These are phyloP conservation scores for Heterobasidion parviporum DNA, from an alignment of 1,284 basidiomycete genomes.

Conservation along the genomic window DNA sequence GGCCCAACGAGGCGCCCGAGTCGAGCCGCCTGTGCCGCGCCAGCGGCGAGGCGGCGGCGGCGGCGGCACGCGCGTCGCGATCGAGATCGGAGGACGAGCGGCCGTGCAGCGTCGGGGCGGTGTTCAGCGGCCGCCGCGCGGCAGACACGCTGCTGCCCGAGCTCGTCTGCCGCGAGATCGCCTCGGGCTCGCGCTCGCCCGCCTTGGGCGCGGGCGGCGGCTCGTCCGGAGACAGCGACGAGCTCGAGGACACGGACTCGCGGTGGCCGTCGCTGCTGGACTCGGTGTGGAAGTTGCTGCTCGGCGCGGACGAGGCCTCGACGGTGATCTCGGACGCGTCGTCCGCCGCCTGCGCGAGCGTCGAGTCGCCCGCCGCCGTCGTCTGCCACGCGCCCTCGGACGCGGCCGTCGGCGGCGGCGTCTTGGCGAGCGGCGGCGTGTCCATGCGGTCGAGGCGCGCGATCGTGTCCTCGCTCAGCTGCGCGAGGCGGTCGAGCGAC, in stretches of 20 bases:
- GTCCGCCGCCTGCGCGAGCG: slow-evolving; percentile 1
- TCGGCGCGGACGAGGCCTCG: slow-evolving; percentile 3
- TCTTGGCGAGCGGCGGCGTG: background rate
- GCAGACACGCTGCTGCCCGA: background rate
- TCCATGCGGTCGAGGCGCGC: slow-evolving; percentile 12
- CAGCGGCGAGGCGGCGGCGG: background rate
- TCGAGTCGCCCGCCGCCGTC: background rate
- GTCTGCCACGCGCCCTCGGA: background rate
- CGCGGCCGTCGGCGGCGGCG: slow-evolving; percentile 1
- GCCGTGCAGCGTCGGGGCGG: background rate
- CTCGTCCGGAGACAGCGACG: background rate
- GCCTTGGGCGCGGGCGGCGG: background rate
- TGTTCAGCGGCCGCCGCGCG: background rate
- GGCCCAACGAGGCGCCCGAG: slow-evolving; percentile 12
- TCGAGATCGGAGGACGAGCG: slow-evolving; percentile 5
- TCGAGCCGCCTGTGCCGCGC: slow-evolving; percentile 13
- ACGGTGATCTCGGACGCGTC: slow-evolving; percentile 6
- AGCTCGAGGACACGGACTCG: background rate
- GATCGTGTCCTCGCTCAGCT: slow-evolving; percentile 27
- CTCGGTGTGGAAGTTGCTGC: slow-evolving; percentile 3
- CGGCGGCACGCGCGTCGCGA: background rate
- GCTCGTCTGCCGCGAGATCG: background rate
- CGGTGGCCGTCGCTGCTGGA: slow-evolving; percentile 2
- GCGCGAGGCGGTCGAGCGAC: slow-evolving; percentile 28
- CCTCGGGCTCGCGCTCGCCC: background rate